Evolutionary conservation across 495 filamentous ascomycete species (phyloP).

Genomic region (Acidiella bohemica): DNA sequence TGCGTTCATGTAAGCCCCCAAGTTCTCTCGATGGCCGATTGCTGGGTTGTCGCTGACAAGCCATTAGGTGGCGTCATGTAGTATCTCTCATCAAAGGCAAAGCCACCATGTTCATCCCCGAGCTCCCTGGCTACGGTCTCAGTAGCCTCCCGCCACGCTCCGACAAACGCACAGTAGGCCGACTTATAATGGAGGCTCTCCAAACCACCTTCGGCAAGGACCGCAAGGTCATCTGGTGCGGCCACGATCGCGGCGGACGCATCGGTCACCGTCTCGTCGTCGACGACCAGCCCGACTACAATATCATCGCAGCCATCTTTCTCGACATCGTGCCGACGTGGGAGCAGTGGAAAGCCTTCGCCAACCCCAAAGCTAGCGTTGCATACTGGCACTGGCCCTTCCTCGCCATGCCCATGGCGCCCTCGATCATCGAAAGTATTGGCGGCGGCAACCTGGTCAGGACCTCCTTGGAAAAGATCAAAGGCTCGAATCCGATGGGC

Average conservation of each 20-base stretch:
- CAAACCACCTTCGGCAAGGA: conserved; percentile 12
- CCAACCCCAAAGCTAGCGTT: conserved; percentile 8
- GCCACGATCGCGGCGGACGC: conserved; percentile 18
- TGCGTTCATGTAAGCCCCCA: conserved; percentile 15
- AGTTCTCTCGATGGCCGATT: background rate
- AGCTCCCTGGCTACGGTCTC: conserved; percentile 19
- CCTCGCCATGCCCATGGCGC: conserved; percentile 13
- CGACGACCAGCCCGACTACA: conserved; percentile 12
- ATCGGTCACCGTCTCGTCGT: conserved; percentile 15
- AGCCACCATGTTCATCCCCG: conserved; percentile 14
- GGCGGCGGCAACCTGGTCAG: conserved; percentile 8
- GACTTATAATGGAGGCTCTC: conserved; percentile 12
- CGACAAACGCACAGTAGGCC: conserved; percentile 18
- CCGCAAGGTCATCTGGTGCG: conserved; percentile 14
- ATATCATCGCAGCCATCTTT: conserved; percentile 15
- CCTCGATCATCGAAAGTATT: conserved; percentile 11
- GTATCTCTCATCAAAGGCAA: conserved; percentile 20
- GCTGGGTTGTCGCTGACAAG: background rate
- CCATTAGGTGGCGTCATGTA: conserved; percentile 20
- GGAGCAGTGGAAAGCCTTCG: conserved; percentile 13
- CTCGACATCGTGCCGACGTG: conserved; percentile 18
- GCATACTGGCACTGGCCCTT: conserved; percentile 21
- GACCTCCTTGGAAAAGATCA: conserved; percentile 1
- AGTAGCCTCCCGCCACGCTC: conserved; percentile 10
- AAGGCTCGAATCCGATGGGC: conserved; percentile 8